Base-by-base conservation (phyloP, 1,139 yeast species). In the Blastobotrys buckinghamii region DNA sequence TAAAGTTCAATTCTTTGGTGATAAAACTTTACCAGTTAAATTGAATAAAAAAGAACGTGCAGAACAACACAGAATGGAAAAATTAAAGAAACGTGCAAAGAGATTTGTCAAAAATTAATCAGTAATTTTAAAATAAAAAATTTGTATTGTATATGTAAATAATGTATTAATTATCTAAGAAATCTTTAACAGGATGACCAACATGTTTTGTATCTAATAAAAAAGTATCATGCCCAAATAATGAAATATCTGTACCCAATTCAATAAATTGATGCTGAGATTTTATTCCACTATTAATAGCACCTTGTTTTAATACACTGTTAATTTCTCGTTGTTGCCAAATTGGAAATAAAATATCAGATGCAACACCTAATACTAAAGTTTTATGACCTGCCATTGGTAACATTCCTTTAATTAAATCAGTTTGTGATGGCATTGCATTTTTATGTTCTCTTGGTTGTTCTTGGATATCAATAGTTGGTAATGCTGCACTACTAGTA, bases 311-410 rank as follows among this genome's bases (percentile, higher is more conserved):
- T 45, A 89, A 72, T 33, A 81, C 79, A 16, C 78, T 77, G 30
- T 81, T 82, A 48, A 88, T 81, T 63, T 90, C 97, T 49, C 82
- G 70, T 66, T 89, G 97, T 67, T 90, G 97, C 95, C 96, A 87
- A 37, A 84, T 88, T 1, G 97, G 97, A 72, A 89, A 89, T 48
- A 89, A 72, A 44, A 86, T 85, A 63, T 89, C 97, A 1, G 95
- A 84, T 62, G 87, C 95, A 8, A 89, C 97, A 6, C 97, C 97
- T 42, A 89, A 76, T 1, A 90, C 89, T 50, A 90, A 69, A 5
- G 85, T 75, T 40, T 84, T 81, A 54, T 82, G 80, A 55, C 81
- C 73, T 1, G 84, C 74, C 53, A 89, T 71, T 39, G 78, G 76
- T 32, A 66, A 62, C 74, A 89, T 70, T 1, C 97, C 97, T 17